Evolutionary conservation across 169 alveolate genomes (phyloP).

Genomic region (Eimeria necatrix): DNA sequence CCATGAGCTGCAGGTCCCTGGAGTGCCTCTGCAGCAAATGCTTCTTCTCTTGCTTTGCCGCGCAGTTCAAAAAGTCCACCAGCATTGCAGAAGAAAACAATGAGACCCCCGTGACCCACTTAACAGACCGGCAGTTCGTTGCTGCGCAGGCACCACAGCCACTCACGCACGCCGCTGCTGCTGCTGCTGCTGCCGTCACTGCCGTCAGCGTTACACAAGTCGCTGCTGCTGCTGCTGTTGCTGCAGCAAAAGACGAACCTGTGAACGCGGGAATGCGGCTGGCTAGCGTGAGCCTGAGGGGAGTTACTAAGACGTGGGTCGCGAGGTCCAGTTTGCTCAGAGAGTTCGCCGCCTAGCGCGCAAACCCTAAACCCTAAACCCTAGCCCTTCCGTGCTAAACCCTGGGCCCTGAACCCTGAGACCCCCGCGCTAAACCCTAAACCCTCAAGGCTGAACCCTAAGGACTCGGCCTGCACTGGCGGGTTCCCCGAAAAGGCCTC

Average conservation of each 20-base stretch:
- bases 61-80: background rate
- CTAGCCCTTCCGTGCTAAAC: background rate
- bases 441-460: background rate
- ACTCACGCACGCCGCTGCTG: background rate
- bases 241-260: slow-evolving; percentile 26
- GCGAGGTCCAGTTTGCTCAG: slow-evolving; percentile 64
- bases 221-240: background rate
- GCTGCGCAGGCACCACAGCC: background rate
- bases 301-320: slow-evolving; percentile 8
- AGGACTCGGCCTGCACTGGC: background rate
- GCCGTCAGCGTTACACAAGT: background rate
- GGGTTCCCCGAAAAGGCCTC: too few species aligned
- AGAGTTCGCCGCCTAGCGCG: slow-evolving; percentile 49
- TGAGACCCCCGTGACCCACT: slow-evolving; percentile 41
- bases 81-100: slow-evolving; percentile 36
- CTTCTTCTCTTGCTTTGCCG: background rate
- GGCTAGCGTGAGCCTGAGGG: slow-evolving; percentile 1
- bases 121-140: slow-evolving; percentile 36
- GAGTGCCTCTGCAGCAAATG: slow-evolving; percentile 21
- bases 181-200: background rate
- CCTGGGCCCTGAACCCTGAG: too few species aligned
- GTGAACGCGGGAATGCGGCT: slow-evolving; percentile 50
- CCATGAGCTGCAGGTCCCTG: slow-evolving; percentile 37
- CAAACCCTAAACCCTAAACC: background rate
- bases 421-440: background rate